Percentiles rank a stretch among this genome's conserved stretches.
Conservation (phyloP, 2,329 filamentous ascomycete genomes). For the Aspergillus pseudoviridinutans region DNA sequence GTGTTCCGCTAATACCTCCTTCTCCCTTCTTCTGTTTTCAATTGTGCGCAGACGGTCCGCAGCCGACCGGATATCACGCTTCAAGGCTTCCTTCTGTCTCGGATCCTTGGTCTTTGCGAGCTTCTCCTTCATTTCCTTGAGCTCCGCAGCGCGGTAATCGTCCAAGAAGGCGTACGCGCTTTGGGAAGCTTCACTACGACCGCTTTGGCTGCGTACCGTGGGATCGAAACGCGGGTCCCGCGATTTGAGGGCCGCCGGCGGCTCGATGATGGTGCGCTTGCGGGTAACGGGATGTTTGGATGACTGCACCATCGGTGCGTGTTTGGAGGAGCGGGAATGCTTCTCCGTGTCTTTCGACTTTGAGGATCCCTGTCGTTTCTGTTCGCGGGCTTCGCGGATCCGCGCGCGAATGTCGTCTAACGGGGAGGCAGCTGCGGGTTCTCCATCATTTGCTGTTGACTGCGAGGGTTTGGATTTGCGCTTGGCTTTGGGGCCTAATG, state of each 20-base stretch:
- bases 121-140: conserved; percentile 66
- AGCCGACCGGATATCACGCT: conserved; percentile 71
- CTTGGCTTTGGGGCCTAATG: conserved; percentile 48
- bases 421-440: conserved; percentile 21
- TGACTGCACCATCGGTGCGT: conserved; percentile 79
- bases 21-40: conserved; percentile 64
- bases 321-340: conserved; percentile 65
- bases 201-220: conserved; percentile 41
- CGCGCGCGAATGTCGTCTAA: conserved; percentile 37
- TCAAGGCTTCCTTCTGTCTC: conserved; percentile 63
- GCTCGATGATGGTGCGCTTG: conserved; percentile 66
- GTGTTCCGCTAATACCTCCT: conserved; percentile 69
- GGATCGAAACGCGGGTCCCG: conserved; percentile 90
- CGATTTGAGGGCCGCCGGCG: conserved; percentile 53
- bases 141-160: conserved; percentile 80
- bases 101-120: conserved; percentile 66
- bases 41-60: conserved; percentile 71
- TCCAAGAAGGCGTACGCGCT: conserved; percentile 84
- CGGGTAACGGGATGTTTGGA: conserved; percentile 81
- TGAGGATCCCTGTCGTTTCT: conserved; percentile 34
- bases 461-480: conserved; percentile 17
- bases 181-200: conserved; percentile 47
- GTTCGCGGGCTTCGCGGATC: conserved; percentile 42
- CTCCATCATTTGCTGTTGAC: conserved; percentile 7
- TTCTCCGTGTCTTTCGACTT: conserved; percentile 19